phyloP scores from a whole-genome alignment of 2,329 filamentous ascomycete species.

The Cyphellophora attinorum region DNA sequence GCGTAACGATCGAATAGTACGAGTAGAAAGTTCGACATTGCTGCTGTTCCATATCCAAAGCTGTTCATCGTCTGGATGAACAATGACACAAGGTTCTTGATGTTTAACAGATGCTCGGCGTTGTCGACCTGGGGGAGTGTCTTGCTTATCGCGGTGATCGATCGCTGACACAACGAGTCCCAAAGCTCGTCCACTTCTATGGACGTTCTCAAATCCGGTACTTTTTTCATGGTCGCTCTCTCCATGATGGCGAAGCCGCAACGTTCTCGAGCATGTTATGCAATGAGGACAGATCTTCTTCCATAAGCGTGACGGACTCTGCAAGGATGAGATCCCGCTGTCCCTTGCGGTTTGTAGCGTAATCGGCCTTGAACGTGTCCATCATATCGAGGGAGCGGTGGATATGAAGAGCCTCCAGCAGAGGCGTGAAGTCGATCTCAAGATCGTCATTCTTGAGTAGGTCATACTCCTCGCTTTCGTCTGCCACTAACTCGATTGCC shows the following conservation, averaged over 20 bases:
- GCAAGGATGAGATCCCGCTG: constrained; percentile 83
- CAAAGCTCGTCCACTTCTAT: constrained; percentile 96
- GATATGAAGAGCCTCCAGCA: constrained; percentile 93
- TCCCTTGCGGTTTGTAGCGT: constrained; percentile 77
- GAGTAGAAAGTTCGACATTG: constrained; percentile 77
- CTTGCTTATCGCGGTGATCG: constrained; percentile 71
- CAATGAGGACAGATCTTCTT: constrained; percentile 76
- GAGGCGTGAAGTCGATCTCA: constrained; percentile 84
- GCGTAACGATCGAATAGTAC: constrained; percentile 89
- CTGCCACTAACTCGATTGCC: constrained; percentile 86
- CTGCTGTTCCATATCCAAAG: constrained; percentile 78
- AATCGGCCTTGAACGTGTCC: constrained; percentile 83
- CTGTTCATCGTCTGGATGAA: constrained; percentile 99
- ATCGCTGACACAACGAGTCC: constrained; percentile 93
- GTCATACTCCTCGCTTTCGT: constrained; percentile 92
- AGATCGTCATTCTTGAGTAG: constrained; percentile 91
- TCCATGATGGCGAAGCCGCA: constrained; percentile 94
- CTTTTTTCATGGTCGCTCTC: constrained; percentile 80
- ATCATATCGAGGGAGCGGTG: constrained; percentile 88
- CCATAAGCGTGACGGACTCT: constrained; percentile 59
- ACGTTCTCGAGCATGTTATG: constrained; percentile 89
- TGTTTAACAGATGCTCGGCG: constrained; percentile 82
- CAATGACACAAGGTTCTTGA: constrained; percentile 83
- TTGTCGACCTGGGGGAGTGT: constrained; percentile 72
- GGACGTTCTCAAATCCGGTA: constrained; percentile 69